Percentiles rank a stretch among this genome's conserved stretches.
Evolutionary conservation across 257 asterid species (phyloP).

Genomic region (Rehmannia glutinosa): DNA sequence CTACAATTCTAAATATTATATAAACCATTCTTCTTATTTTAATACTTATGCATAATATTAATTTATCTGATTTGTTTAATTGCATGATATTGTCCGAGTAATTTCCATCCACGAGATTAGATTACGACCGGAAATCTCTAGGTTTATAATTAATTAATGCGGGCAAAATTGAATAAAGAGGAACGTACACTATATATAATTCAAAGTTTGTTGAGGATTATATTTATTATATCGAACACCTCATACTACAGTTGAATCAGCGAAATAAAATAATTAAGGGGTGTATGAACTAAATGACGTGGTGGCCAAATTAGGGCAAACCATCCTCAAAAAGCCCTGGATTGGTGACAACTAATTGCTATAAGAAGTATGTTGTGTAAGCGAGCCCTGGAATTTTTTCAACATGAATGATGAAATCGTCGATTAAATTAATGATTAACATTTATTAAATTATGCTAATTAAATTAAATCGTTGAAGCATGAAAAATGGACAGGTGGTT

Average conservation of each 20-base stretch:
- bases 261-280: background rate
- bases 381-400: constrained; percentile 10
- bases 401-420: constrained; percentile 24
- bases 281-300: constrained; percentile 26
- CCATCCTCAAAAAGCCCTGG: constrained; percentile 4
- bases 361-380: constrained; percentile 20
- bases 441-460: background rate
- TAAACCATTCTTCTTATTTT: background rate
- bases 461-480: background rate
- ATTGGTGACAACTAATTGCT: constrained; percentile 44
- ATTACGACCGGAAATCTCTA: background rate
- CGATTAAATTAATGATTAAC: background rate
- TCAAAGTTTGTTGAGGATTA: constrained; percentile 51
- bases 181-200: constrained; percentile 20
- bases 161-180: constrained; percentile 7
- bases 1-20: constrained; percentile 2
- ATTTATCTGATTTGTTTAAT: background rate
- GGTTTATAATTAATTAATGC: too few species aligned
- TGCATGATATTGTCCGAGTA: background rate
- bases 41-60: background rate
- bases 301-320: constrained; percentile 48
- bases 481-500: background rate
- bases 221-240: constrained; percentile 49
- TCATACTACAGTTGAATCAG: constrained; percentile 24
- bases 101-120: background rate